These are phyloP conservation scores for Speleostelium caveatum DNA, from an alignment of 78 protist species.

Conservation along the genomic window DNA sequence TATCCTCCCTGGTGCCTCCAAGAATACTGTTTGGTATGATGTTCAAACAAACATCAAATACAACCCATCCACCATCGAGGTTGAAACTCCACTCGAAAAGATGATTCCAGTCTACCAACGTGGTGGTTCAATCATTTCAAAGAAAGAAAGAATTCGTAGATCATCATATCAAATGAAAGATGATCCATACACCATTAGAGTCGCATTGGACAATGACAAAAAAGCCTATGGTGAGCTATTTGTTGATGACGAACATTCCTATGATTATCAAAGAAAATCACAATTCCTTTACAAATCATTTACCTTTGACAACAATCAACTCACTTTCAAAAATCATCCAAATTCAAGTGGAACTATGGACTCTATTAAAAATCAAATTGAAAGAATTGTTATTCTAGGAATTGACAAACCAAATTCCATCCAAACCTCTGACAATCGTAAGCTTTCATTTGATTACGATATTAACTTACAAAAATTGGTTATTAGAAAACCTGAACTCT, in stretches of 20 bases:
- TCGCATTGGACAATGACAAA: slow-evolving; percentile 76
- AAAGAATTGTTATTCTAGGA: slow-evolving; percentile 80
- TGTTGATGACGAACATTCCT: slow-evolving; percentile 88
- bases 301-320: slow-evolving; percentile 15
- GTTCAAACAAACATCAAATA: slow-evolving; percentile 29
- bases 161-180: slow-evolving; percentile 70
- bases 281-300: slow-evolving; percentile 58
- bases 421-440: not conserved
- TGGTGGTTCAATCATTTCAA: slow-evolving; percentile 94
- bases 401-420: not conserved
- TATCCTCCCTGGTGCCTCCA: slow-evolving; percentile 42
- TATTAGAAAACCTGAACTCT: slow-evolving; percentile 75
- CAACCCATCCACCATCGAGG: not conserved
- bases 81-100: slow-evolving; percentile 85
- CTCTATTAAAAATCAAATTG: slow-evolving; percentile 31
- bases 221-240: slow-evolving; percentile 88
- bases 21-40: slow-evolving; percentile 51
- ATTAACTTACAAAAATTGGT: not conserved
- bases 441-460: slow-evolving; percentile 55
- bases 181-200: slow-evolving; percentile 95
- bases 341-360: not conserved
- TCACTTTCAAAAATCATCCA: not conserved
- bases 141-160: slow-evolving; percentile 91
- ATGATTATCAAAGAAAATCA: slow-evolving; percentile 63
- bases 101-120: slow-evolving; percentile 91